Evolutionary conservation across 2,329 filamentous ascomycete genomes (phyloP).

Genomic region (Fusarium clavum): DNA sequence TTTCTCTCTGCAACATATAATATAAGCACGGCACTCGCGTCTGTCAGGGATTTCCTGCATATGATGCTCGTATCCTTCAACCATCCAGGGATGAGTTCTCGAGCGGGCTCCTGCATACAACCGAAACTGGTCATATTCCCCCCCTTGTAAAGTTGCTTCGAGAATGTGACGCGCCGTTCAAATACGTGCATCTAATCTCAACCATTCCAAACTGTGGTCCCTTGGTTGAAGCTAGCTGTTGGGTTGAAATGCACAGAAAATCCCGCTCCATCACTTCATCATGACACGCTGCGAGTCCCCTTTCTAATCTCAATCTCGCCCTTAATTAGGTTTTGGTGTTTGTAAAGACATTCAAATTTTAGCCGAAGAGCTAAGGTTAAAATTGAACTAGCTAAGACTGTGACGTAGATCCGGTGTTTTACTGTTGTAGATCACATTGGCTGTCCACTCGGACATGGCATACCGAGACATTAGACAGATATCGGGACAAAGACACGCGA

Average conservation of each 20-base stretch:
- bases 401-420: constrained; percentile 32
- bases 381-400: background rate
- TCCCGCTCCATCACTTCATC: background rate
- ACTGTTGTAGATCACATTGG: constrained; percentile 16
- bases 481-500: constrained; percentile 35
- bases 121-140: constrained; percentile 26
- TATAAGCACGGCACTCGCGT: constrained; percentile 2
- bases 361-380: background rate
- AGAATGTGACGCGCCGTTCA: constrained; percentile 27
- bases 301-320: background rate
- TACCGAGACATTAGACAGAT: constrained; percentile 26
- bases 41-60: background rate
- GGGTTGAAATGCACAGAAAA: background rate
- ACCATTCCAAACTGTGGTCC: constrained; percentile 34
- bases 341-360: constrained; percentile 40
- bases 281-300: constrained; percentile 9
- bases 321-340: constrained; percentile 1
- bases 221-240: constrained; percentile 5
- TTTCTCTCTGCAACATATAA: background rate
- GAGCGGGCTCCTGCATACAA: constrained; percentile 27
- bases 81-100: constrained; percentile 10
- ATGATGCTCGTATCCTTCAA: constrained; percentile 8
- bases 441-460: constrained; percentile 6
- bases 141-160: constrained; percentile 26
- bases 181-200: constrained; percentile 28